Percentiles rank a stretch among this genome's conserved stretches.
Evolutionary conservation across 2,329 filamentous ascomycete species (phyloP).

Genomic region (Talaromyces sp.): DNA sequence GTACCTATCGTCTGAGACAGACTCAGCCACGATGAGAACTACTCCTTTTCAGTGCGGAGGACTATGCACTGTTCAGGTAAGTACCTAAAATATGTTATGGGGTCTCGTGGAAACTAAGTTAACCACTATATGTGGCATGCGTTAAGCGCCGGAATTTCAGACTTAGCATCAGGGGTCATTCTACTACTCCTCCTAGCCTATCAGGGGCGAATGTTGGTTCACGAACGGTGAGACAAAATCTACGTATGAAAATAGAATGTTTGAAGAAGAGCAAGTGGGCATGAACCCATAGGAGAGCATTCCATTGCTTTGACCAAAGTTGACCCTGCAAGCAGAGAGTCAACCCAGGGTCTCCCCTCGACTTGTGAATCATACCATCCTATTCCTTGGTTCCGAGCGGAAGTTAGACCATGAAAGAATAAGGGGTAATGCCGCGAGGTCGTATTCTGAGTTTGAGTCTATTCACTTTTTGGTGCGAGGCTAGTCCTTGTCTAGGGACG

Average conservation of each 20-base stretch:
- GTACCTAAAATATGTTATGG: not conserved
- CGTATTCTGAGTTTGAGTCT: not conserved
- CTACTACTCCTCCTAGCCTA: not conserved
- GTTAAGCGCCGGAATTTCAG: not conserved
- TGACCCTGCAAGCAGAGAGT: not conserved
- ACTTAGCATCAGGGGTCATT: not conserved
- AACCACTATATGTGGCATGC: not conserved
- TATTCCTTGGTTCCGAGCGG: not conserved
- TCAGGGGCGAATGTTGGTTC: not conserved
- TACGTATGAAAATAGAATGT: too few species aligned
- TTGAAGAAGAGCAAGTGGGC: not conserved
- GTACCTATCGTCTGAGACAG: not conserved
- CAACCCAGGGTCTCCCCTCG: not conserved
- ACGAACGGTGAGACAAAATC: too few species aligned
- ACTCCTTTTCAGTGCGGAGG: not conserved
- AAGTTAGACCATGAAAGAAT: not conserved
- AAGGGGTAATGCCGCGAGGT: not conserved
- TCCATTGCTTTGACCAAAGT: not conserved
- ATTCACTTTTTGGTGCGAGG: not conserved
- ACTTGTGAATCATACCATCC: not conserved
- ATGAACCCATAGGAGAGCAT: not conserved
- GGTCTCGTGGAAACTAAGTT: not conserved
- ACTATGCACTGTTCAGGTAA: not conserved
- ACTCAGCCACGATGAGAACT: not conserved
- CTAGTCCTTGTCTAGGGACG: not conserved